These are phyloP conservation scores for Pyricularia pennisetigena DNA, from an alignment of 2,329 filamentous ascomycete genomes.

Conservation along the genomic window DNA sequence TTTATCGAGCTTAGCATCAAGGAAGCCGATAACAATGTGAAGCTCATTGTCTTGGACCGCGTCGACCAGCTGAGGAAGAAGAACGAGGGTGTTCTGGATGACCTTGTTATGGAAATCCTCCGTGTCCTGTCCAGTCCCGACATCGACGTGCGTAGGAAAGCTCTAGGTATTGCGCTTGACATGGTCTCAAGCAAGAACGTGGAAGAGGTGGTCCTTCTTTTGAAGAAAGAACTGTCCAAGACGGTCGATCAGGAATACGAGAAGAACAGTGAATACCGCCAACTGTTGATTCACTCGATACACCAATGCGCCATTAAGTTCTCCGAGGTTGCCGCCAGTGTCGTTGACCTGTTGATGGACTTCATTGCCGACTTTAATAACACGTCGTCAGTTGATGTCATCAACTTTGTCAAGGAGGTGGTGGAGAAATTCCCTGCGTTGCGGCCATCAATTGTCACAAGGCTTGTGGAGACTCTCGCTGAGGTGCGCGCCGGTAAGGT, in stretches of 20 bases:
- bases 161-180: constrained; percentile 79
- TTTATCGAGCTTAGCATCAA: constrained; percentile 97
- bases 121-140: constrained; percentile 92
- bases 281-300: constrained; percentile 91
- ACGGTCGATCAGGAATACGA: constrained; percentile 98
- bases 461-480: constrained; percentile 78
- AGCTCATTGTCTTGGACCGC: constrained; percentile 92
- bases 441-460: constrained; percentile 75
- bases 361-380: constrained; percentile 99
- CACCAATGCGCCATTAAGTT: constrained; percentile 99
- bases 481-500: constrained; percentile 97
- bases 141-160: constrained; percentile 90
- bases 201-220: constrained; percentile 86
- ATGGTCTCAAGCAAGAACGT: constrained; percentile 99
- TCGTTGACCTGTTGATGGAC: constrained; percentile 96
- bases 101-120: constrained; percentile 93
- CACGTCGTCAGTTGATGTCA: constrained; percentile 91
- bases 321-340: constrained; percentile 92
- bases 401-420: constrained; percentile 97
- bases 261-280: constrained; percentile 93
- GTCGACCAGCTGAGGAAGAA: constrained; percentile 65
- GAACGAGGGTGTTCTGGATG: constrained; percentile 77
- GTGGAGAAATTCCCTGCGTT: constrained; percentile 95
- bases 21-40: constrained; percentile 98
- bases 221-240: constrained; percentile 97